These are phyloP conservation scores for Rubia occidens DNA, from an alignment of 305 asterid genomes.

Conservation along the genomic window DNA sequence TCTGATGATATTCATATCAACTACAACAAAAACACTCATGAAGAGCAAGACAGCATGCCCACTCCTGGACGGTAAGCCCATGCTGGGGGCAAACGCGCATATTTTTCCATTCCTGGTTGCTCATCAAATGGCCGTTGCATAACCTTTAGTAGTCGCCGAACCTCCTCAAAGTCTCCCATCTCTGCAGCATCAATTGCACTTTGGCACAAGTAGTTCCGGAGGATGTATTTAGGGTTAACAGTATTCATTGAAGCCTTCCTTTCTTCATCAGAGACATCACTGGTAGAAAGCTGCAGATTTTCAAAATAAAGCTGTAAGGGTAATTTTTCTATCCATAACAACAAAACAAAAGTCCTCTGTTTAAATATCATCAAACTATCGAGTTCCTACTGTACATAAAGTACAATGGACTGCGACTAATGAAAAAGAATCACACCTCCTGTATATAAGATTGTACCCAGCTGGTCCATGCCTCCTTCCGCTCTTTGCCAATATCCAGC, in stretches of 20 bases:
- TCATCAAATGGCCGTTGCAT: constrained; percentile 74
- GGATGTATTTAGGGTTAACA: constrained; percentile 76
- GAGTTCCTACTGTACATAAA: neutral
- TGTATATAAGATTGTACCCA: constrained; percentile 74
- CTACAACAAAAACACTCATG: constrained; percentile 29
- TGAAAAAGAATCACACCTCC: constrained; percentile 43
- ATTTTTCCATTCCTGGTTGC: constrained; percentile 94
- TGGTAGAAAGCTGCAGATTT: constrained; percentile 44
- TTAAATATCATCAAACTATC: neutral
- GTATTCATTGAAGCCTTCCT: constrained; percentile 78
- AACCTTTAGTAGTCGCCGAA: constrained; percentile 58
- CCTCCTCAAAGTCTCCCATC: constrained; percentile 76
- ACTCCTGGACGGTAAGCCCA: constrained; percentile 99
- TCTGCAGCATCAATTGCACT: constrained; percentile 93
- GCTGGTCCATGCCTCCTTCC: constrained; percentile 84
- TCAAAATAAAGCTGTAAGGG: neutral
- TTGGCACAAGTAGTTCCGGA: constrained; percentile 85
- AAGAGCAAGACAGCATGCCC: constrained; percentile 97
- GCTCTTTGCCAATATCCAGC: constrained; percentile 82
- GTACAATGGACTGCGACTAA: neutral
- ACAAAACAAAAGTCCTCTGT: neutral
- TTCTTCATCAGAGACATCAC: constrained; percentile 51
- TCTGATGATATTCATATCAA: neutral
- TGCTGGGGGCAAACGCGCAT: constrained; percentile 91
- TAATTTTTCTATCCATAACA: neutral